These are phyloP conservation scores for Crotalaria pallida DNA, from an alignment of 306 rosid genomes.

Conservation along the genomic window DNA sequence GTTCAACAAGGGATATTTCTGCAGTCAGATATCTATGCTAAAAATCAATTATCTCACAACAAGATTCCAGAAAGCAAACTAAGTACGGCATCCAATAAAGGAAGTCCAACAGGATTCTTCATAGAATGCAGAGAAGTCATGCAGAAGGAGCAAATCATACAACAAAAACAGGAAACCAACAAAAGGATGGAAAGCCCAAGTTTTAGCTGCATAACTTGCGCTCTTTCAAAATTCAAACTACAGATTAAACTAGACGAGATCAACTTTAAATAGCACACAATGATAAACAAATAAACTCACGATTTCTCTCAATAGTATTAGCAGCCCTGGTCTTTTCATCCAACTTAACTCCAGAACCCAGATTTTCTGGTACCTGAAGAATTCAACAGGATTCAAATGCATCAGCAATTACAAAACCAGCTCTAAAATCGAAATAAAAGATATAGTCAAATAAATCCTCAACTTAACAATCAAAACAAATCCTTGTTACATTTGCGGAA, in stretches of 20 bases:
- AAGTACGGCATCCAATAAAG: neutral
- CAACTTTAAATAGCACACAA: conserved; percentile 1
- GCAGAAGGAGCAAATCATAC: neutral
- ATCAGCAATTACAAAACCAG: conserved; percentile 21
- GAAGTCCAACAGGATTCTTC: neutral
- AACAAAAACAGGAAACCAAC: conserved; percentile 10
- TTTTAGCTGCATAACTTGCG: neutral
- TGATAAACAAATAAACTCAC: conserved; percentile 47
- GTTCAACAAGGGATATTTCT: neutral
- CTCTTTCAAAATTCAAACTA: conserved; percentile 3
- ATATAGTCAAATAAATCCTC: neutral
- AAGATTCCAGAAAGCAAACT: neutral
- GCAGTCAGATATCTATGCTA: neutral
- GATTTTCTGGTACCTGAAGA: conserved; percentile 49
- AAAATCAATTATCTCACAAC: neutral
- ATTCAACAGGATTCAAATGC: neutral
- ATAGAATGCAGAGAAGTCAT: neutral
- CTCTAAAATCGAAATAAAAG: neutral
- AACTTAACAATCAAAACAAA: conserved; percentile 19
- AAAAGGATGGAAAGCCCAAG: neutral
- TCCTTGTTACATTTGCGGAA: conserved; percentile 43
- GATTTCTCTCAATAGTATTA: conserved; percentile 52
- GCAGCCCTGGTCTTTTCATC: conserved; percentile 36
- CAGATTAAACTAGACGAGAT: neutral
- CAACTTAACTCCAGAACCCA: conserved; percentile 36